phyloP scores from a whole-genome alignment of 202 grass and related monocot species.

The Brachypodium distachyon region DNA sequence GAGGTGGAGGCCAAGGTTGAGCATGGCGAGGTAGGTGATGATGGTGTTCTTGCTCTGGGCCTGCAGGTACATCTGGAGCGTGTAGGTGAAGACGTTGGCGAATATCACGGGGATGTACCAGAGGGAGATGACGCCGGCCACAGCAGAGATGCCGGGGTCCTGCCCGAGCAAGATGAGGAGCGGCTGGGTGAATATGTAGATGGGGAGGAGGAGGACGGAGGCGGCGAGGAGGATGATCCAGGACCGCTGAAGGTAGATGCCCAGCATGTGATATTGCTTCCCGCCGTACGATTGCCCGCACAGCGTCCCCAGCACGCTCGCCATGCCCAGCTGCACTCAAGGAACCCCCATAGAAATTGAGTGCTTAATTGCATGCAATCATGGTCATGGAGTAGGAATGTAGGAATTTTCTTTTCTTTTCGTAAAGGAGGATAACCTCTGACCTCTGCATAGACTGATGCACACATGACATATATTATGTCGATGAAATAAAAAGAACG shows the following conservation, averaged over 20 bases:
- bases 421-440: too few species aligned
- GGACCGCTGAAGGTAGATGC: slow-evolving; percentile 44
- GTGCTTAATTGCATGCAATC: too few species aligned
- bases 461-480: too few species aligned
- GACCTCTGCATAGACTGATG: too few species aligned
- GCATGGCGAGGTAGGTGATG: slow-evolving; percentile 56
- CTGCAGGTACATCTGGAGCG: slow-evolving; percentile 82
- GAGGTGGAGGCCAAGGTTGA: slow-evolving; percentile 44
- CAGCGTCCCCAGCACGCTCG: slow-evolving; percentile 65
- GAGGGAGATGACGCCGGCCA: slow-evolving; percentile 46
- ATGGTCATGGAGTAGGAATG: too few species aligned
- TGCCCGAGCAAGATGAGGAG: slow-evolving; percentile 52
- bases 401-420: too few species aligned
- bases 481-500: too few species aligned
- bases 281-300: slow-evolving; percentile 75
- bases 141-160: slow-evolving; percentile 31
- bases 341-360: too few species aligned
- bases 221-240: slow-evolving; percentile 28
- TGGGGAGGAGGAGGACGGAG: slow-evolving; percentile 22
- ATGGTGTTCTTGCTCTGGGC: slow-evolving; percentile 69
- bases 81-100: slow-evolving; percentile 50
- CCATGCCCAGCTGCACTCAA: slow-evolving; percentile 89
- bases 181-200: slow-evolving; percentile 55
- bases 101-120: slow-evolving; percentile 82
- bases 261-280: slow-evolving; percentile 74